A percentile compares a stretch with the other conserved stretches of the same genome.
Conservation (phyloP, 352 stramenopile genomes). For the Elongisporangium anandrum region DNA sequence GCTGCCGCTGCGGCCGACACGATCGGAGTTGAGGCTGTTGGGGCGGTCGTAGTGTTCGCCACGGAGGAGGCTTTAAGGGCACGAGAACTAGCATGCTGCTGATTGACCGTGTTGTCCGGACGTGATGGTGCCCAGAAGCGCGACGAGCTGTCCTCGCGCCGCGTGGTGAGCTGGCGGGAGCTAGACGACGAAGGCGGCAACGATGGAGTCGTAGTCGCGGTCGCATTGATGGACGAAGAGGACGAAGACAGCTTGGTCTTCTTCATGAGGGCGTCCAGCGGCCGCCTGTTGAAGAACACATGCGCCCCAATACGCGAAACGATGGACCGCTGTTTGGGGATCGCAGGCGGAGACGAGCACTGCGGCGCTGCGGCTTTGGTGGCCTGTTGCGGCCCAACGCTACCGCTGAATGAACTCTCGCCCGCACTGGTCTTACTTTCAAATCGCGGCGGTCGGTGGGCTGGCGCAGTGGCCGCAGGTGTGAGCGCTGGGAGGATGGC, state of each 20-base stretch:
- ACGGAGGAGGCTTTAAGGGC: background rate
- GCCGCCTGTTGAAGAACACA: conserved; percentile 46
- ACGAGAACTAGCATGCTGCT: background rate
- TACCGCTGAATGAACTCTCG: background rate
- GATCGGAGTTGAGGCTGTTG: background rate
- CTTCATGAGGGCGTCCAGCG: conserved; percentile 32
- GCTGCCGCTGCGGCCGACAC: background rate
- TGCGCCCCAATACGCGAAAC: conserved; percentile 17
- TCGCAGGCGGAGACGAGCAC: background rate
- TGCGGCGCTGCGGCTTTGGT: background rate
- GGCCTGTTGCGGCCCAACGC: background rate
- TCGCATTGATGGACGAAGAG: background rate
- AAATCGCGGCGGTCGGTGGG: background rate
- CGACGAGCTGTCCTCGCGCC: background rate
- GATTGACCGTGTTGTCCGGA: background rate
- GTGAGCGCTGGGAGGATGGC: background rate
- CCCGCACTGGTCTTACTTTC: background rate
- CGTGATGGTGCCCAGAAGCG: background rate
- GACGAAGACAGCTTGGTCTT: conserved; percentile 23
- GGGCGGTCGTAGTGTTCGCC: background rate
- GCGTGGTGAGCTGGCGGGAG: background rate
- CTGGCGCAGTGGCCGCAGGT: background rate
- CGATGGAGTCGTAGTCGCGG: background rate
- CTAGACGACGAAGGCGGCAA: background rate
- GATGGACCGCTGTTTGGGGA: conserved; percentile 20